Evolutionary conservation across 805 yeast genomes (phyloP).

Genomic region (Nakazawaea ishiwadae): DNA sequence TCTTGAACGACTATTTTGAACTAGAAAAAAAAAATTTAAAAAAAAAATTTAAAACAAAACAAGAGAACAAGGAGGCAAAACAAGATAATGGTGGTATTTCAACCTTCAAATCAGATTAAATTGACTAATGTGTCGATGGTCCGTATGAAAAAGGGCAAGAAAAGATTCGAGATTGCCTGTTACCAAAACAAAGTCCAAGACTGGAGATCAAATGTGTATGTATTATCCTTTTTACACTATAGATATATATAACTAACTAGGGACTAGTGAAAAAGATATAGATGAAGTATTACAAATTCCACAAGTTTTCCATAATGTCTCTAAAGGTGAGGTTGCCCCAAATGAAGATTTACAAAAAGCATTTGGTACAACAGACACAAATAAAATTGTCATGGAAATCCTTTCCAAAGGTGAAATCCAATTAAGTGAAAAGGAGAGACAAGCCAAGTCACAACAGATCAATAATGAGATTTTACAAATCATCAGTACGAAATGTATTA

Average conservation of each 20-base stretch:
- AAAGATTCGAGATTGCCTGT: slow-evolving; percentile 92
- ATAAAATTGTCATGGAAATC: slow-evolving; percentile 75
- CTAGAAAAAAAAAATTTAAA: background rate
- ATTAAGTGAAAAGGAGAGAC: slow-evolving; percentile 88
- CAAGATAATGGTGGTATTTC: slow-evolving; percentile 25
- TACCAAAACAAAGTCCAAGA: slow-evolving; percentile 97
- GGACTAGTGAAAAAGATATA: slow-evolving; percentile 66
- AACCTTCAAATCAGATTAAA: slow-evolving; percentile 85
- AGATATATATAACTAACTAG: background rate
- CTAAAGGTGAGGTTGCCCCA: slow-evolving; percentile 91
- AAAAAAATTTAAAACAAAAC: background rate
- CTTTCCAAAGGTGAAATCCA: slow-evolving; percentile 91
- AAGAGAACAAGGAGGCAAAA: background rate
- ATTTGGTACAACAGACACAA: slow-evolving; percentile 73
- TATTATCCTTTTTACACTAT: background rate
- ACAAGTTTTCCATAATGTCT: slow-evolving; percentile 88
- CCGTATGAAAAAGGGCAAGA: slow-evolving; percentile 84
- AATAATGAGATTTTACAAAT: slow-evolving; percentile 80
- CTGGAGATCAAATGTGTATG: slow-evolving; percentile 67
- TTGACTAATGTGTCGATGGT: slow-evolving; percentile 94
- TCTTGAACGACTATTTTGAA: too few species aligned
- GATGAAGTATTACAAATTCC: slow-evolving; percentile 96
- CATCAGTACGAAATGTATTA: slow-evolving; percentile 85
- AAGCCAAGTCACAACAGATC: slow-evolving; percentile 63
- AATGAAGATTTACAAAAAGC: slow-evolving; percentile 72